phyloP scores from a whole-genome alignment of 2,329 filamentous ascomycete species.

The Diaporthe vaccinii region DNA sequence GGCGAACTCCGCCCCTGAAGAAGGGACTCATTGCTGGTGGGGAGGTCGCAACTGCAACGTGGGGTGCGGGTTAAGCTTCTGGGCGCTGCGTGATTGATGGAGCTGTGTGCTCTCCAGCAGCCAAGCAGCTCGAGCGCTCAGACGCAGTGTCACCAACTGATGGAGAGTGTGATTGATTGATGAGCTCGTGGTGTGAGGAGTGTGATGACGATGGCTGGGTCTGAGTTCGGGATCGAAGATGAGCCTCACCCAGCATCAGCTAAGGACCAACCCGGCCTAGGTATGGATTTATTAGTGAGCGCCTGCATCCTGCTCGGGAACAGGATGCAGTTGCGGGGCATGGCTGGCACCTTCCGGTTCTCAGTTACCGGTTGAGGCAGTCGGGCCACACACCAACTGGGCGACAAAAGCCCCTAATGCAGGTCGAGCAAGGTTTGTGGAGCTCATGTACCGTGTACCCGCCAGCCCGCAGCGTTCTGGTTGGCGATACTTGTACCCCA shows the following conservation, averaged over 20 bases:
- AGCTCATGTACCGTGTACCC: not conserved
- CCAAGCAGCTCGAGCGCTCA: constrained; percentile 3
- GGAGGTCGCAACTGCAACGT: constrained; percentile 1
- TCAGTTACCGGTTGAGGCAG: constrained; percentile 28
- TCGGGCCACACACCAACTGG: not conserved
- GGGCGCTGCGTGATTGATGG: constrained; percentile 5
- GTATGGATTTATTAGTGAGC: constrained; percentile 12
- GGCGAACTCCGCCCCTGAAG: constrained; percentile 39
- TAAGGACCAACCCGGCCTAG: not conserved
- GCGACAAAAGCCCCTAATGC: not conserved
- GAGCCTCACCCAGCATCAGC: constrained; percentile 22
- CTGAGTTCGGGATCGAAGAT: constrained; percentile 2
- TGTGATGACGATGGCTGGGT: constrained; percentile 18
- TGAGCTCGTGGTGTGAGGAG: not conserved
- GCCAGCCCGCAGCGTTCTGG: not conserved
- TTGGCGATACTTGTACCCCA: not conserved
- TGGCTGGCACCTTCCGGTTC: constrained; percentile 21
- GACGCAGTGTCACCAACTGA: not conserved
- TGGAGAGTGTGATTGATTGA: not conserved
- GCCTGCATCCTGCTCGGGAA: constrained; percentile 17
- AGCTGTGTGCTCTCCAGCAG: not conserved
- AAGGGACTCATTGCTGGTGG: constrained; percentile 39
- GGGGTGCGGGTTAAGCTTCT: not conserved
- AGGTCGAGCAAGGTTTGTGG: constrained; percentile 25
- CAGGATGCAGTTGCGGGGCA: constrained; percentile 25